These are phyloP conservation scores for Leptomonas pyrrhocoris DNA, from an alignment of 208 protist genomes.

Conservation along the genomic window DNA sequence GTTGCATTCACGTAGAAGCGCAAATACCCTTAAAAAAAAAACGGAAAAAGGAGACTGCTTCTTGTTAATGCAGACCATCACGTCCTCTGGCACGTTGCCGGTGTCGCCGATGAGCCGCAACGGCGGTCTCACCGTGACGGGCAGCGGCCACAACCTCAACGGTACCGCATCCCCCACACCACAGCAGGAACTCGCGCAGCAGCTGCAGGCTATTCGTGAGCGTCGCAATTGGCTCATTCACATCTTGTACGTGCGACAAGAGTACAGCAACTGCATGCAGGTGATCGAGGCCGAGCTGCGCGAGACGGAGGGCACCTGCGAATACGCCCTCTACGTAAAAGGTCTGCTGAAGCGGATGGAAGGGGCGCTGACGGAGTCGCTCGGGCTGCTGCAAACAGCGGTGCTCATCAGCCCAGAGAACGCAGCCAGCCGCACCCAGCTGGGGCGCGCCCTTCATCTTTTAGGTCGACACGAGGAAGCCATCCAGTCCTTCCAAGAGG, in stretches of 20 bases:
- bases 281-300: slow-evolving; percentile 91
- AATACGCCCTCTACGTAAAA: slow-evolving; percentile 93
- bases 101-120: neutral
- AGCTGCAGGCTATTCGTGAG: slow-evolving; percentile 67
- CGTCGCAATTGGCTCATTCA: slow-evolving; percentile 95
- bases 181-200: slow-evolving; percentile 21
- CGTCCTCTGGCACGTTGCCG: neutral
- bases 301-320: slow-evolving; percentile 79
- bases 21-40: too few species aligned
- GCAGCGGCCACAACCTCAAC: neutral
- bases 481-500: slow-evolving; percentile 89
- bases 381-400: slow-evolving; percentile 93
- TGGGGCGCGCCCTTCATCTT: slow-evolving; percentile 90
- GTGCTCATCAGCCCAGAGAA: slow-evolving; percentile 91
- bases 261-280: slow-evolving; percentile 84
- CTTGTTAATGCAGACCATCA: slow-evolving; percentile 9
- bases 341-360: slow-evolving; percentile 91
- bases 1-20: too few species aligned
- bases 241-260: slow-evolving; percentile 89
- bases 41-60: neutral
- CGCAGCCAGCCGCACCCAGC: slow-evolving; percentile 90
- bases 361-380: slow-evolving; percentile 94
- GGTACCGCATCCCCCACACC: neutral
- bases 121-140: neutral
- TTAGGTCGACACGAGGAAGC: slow-evolving; percentile 92